Base-by-base conservation (phyloP, 1,284 basidiomycete genomes). In the Cryptococcus hybrid region DNA sequence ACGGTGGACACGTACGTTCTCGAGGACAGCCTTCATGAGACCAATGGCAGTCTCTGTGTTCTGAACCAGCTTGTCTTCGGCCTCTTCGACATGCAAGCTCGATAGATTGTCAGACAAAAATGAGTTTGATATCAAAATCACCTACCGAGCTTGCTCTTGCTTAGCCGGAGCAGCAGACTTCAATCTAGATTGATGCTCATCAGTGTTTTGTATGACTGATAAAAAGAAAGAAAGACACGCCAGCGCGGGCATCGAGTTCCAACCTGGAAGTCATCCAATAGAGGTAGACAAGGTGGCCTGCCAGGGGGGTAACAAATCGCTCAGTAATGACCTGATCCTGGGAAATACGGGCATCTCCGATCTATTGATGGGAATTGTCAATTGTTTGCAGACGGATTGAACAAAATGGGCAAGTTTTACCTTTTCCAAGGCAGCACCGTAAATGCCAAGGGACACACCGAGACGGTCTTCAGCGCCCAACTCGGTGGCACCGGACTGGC, bases 11-110 rank as follows among this genome's bases (percentile, higher is more conserved):
- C 88, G 52, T 65, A 92, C 90, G 80, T 97, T 96, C 71, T 98
- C 94, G 46, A 98, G 84, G 11, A 98, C 94, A 44, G 90, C 88
- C 83, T 98, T 96, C 95, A 98, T 98, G 58, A 96, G 84, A 11
- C 90, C 92, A 73, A 99, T 98, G 1, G 95, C 95, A 42, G 95
- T 90, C 79, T 99, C 95, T 24, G 95, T 99, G 81, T 92, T 93
- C 75, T 93, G 91, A 12, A 98, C 94, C 49, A 98, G 85, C 76
- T 93, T 90, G 73, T 95, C 93, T 75, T 97, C 93, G 5, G 92
- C 91, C 65, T 94, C 92, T 83, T 96, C 92, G 46, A 95, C 91
- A 71, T 93, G 88, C 37, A 78, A 70, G 50, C 24, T 24, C 75
- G 12, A 48, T 7, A 24, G 39, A 38, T 8, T 30, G 42, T 57